Evolutionary conservation across 768 basidiomycete genomes (phyloP), one percentile per base, ranked within the genome.

Genomic region (Phlebiopsis flavidoalba): DNA sequence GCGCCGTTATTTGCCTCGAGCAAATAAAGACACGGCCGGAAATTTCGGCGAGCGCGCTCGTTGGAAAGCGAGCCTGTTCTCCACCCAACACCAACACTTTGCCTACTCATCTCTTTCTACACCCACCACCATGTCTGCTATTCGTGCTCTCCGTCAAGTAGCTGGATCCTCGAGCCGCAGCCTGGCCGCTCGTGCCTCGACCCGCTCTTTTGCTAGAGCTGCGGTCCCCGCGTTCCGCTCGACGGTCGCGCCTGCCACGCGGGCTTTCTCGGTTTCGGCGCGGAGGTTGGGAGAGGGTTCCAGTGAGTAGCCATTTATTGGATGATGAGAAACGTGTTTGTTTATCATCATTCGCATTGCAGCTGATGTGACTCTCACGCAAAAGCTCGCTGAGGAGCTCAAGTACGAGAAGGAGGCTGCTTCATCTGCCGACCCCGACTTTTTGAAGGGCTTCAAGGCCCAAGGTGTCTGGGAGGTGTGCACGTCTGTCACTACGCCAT

Each of bases 341-440:
- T 6, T 31, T 31, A 49, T 49, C 53, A 59, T 59, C 48, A 43
- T 5, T 24, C 6, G 33, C 22, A 43, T 36, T 1, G 48, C 65
- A 91, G 92, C 86, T 60, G 92, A 95, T 71, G 77, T 90, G 35
- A 72, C 83, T 21, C 83, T 98, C 47, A 78, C 85, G 10, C 81
- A 88, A 69, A 92, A 89, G 67, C 78, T 96, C 53, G 72, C 80
- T 53, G 86, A 90, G 71, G 96, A 98, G 77, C 80, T 97, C 67
- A 79, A 87, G 67, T 97, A 89, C 71, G 95, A 99, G 77, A 77
- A 83, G 62, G 88, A 94, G 67, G 76, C 79, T 24, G 74, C 76
- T 10, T 70, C 74, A 26, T 70, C 72, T 19, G 69, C 60, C 0
- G 78, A 76, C 49, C 94, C 95, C 31, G 90, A 91, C 50, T 95